Evolutionary conservation across 805 yeast genomes (phyloP).

Genomic region (Kurtzmaniella fragi): DNA sequence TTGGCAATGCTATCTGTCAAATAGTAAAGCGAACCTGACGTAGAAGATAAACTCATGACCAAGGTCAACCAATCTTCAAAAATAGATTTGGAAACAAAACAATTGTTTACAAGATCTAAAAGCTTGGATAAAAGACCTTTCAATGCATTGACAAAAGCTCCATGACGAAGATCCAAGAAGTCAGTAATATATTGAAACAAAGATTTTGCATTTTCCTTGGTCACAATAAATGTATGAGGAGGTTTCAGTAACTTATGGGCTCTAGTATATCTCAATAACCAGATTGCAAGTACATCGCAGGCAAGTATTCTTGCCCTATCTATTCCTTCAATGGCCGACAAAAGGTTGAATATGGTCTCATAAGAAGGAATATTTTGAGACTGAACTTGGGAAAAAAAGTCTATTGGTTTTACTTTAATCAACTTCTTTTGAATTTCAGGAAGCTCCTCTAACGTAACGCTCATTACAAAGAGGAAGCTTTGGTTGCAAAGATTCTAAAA

Average conservation of each 20-base stretch:
- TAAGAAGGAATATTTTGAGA: slow-evolving; percentile 8
- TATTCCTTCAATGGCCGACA: slow-evolving; percentile 26
- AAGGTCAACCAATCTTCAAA: slow-evolving; percentile 43
- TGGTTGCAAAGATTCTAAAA: too few species aligned
- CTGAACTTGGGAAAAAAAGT: neutral
- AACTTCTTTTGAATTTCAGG: slow-evolving; percentile 9
- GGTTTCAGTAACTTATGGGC: slow-evolving; percentile 5
- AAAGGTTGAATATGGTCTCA: slow-evolving; percentile 22
- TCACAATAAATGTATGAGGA: slow-evolving; percentile 6
- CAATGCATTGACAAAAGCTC: slow-evolving; percentile 66
- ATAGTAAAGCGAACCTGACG: slow-evolving; percentile 58
- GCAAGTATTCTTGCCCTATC: slow-evolving; percentile 37
- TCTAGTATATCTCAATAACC: slow-evolving; percentile 57
- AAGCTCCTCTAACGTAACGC: neutral
- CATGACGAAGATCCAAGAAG: slow-evolving; percentile 66
- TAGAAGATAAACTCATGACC: slow-evolving; percentile 36
- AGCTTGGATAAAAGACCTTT: slow-evolving; percentile 56
- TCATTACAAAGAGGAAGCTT: too few species aligned
- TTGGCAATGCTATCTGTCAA: slow-evolving; percentile 53
- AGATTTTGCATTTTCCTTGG: slow-evolving; percentile 16
- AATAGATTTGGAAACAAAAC: slow-evolving; percentile 10
- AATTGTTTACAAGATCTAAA: slow-evolving; percentile 30
- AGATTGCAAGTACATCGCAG: slow-evolving; percentile 60
- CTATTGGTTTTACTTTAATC: slow-evolving; percentile 9
- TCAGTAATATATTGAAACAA: slow-evolving; percentile 55